Base-by-base conservation (phyloP, 2,329 filamentous ascomycete genomes). In the Fusarium nygamai region DNA sequence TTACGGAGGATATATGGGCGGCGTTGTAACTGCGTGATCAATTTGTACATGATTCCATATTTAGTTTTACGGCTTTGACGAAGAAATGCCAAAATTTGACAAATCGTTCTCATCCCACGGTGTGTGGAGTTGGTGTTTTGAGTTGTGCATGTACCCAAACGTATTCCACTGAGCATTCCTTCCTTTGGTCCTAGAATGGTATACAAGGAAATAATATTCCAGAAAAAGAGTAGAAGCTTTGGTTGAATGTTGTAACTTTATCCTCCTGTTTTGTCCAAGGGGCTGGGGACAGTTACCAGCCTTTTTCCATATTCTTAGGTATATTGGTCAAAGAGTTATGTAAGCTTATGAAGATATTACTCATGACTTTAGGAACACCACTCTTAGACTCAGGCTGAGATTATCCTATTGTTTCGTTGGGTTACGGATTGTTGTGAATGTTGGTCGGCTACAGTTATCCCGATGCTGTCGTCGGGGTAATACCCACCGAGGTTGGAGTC, bases 21-120 rank as follows among this genome's bases (percentile, higher is more conserved):
- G 72, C 67, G 74, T 77, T 75, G 59, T 60, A 60, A 71, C 63
- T 67, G 56, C 73, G 61, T 67, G 66, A 64, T 74, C 56, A 76
- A 75, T 67, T 72, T 77, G 64, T 74, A 77, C 14, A 76, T 76
- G 75, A 74, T 75, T 76, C 54, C 60, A 75, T 29, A 54, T 44
- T 67, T 73, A 73, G 56, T 60, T 75, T 73, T 71, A 34, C 22
- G 46, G 33, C 54, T 67, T 65, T 73, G 53, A 70, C 29, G 61
- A 73, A 68, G 63, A 76, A 76, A 76, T 76, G 61, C 66, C 54
- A 76, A 62, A 64, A 71, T 62, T 64, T 62, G 27, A 61, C 19
- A 66, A 76, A 67, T 47, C 29, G 20, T 14, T 51, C 19, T 24
- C 17, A 47, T 60, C 24, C 56, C 19, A 34, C 58, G 51, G 46